Conservation (phyloP, 805 yeast species). For the Schwanniomyces polymorphus region DNA sequence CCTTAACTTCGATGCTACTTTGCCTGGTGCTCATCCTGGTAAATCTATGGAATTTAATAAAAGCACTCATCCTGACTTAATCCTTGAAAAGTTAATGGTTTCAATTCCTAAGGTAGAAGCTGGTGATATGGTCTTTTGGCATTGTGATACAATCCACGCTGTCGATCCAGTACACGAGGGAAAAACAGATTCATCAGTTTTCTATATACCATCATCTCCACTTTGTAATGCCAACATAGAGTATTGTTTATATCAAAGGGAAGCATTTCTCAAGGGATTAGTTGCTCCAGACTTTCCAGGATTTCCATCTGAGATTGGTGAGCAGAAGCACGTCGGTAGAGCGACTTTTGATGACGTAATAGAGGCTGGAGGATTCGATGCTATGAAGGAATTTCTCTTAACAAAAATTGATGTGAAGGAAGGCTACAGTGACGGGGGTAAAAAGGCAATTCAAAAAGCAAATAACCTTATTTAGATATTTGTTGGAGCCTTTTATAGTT, state of each 20-base stretch:
- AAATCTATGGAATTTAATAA: constrained; percentile 30
- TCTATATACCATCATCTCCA: constrained; percentile 38
- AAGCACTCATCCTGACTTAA: constrained; percentile 33
- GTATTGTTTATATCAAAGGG: constrained; percentile 17
- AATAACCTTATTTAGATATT: no score
- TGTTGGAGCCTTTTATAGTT: no score
- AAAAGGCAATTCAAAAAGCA: neutral
- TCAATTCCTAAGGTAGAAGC: constrained; percentile 36
- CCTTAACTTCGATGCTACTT: constrained; percentile 27
- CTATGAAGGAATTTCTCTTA: constrained; percentile 16
- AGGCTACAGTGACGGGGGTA: constrained; percentile 9
- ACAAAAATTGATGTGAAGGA: constrained; percentile 10
- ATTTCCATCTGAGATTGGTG: constrained; percentile 17
- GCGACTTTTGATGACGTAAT: constrained; percentile 16
- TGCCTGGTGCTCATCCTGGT: constrained; percentile 42
- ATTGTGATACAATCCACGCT: constrained; percentile 40
- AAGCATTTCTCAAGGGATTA: constrained; percentile 16
- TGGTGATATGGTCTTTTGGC: constrained; percentile 47
- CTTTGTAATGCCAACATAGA: constrained; percentile 18
- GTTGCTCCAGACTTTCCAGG: constrained; percentile 26
- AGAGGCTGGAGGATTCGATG: constrained; percentile 14
- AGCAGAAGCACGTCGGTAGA: constrained; percentile 17
- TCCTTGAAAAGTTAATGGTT: constrained; percentile 26
- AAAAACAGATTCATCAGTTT: constrained; percentile 32
- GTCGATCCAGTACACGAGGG: constrained; percentile 39